phyloP scores from a whole-genome alignment of 2,329 filamentous ascomycete species.

The Ascochyta rabiei region DNA sequence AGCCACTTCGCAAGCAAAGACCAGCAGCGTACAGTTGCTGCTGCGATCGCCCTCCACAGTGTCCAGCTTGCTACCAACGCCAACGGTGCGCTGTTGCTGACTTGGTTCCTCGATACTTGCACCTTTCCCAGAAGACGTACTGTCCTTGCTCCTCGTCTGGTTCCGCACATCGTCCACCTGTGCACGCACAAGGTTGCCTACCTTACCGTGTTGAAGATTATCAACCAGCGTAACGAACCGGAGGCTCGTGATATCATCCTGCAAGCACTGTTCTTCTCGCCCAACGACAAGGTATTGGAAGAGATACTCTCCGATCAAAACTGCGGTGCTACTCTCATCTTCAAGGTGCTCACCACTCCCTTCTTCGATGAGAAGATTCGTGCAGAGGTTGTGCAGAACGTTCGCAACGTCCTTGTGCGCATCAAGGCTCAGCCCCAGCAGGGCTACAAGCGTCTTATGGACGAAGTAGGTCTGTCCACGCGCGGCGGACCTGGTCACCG shows the following conservation, averaged over 20 bases:
- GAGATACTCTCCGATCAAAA: slow-evolving; percentile 89
- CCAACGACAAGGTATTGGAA: slow-evolving; percentile 83
- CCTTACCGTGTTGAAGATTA: slow-evolving; percentile 94
- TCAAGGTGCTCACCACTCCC: slow-evolving; percentile 96
- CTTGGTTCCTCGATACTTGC: slow-evolving; percentile 98
- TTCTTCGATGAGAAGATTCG: slow-evolving; percentile 96
- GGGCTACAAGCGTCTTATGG: slow-evolving; percentile 98
- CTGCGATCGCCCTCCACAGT: slow-evolving; percentile 93
- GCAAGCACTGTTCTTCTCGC: slow-evolving; percentile 89
- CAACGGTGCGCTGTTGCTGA: slow-evolving; percentile 90
- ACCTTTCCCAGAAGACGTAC: slow-evolving; percentile 91
- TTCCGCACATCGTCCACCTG: slow-evolving; percentile 90
- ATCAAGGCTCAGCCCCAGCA: slow-evolving; percentile 94
- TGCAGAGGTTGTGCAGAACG: slow-evolving; percentile 85
- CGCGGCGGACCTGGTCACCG: slow-evolving; percentile 51
- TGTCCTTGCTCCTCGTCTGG: slow-evolving; percentile 87
- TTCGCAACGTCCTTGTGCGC: slow-evolving; percentile 84
- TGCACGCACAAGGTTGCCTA: slow-evolving; percentile 99
- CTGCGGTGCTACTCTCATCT: slow-evolving; percentile 93
- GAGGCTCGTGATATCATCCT: slow-evolving; percentile 91
- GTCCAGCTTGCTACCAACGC: slow-evolving; percentile 95
- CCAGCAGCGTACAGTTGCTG: slow-evolving; percentile 92
- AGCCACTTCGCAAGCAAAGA: slow-evolving; percentile 95
- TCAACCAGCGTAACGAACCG: slow-evolving; percentile 94
- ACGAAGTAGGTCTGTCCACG: slow-evolving; percentile 88